Base-by-base conservation (phyloP, 352 stramenopile genomes). In the Phytopythium aichiense region DNA sequence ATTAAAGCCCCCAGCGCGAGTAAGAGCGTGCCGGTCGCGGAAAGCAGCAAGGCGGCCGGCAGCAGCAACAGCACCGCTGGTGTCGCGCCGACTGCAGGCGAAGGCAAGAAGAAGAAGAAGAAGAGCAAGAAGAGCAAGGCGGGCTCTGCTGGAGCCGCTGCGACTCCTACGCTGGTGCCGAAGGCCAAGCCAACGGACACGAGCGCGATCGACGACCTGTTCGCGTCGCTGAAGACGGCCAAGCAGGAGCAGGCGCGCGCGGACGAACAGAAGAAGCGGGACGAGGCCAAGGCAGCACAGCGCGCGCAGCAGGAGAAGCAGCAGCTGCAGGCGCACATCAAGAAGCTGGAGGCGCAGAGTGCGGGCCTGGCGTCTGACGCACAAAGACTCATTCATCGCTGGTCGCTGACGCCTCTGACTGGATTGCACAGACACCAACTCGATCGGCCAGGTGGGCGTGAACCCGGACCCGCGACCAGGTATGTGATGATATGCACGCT, bases 331-430 rank as follows among this genome's bases (percentile, higher is more conserved):
- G 73, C 91, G 55, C 79, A 92, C 67, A 91, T 95, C 64, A 91
- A 92, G 63, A 77, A 81, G 67, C 73, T 93, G 11, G 84, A 95
- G 63, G 79, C 80, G 25, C 75, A 93, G 63, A 91, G 86, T 95
- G 67, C 53, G 82, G 81, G 18, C 12, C 31, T 1, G 16, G 25
- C 18, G 7, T 22, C 9, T 22, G 25, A 25, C 33, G n/a, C 48
- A 9, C 13, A 18, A 18, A 9, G 37, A 15, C 37, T 37, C 37
- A 43, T 43, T 11, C 13, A 20, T 43, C 13, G 12, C 37, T 46
- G 40, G 16, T 46, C 16, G 40, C 40, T 46, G 40, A 46, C 40
- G 13, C 13, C 5, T 4, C 23, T 37, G 37, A 37, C 66, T 62
- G 51, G 40, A 23, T 50, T 51, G 0, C 56, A 15, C 63, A 95